These are phyloP conservation scores for Leccinum uliginosum DNA, from an alignment of 768 basidiomycete genomes.

Conservation along the genomic window DNA sequence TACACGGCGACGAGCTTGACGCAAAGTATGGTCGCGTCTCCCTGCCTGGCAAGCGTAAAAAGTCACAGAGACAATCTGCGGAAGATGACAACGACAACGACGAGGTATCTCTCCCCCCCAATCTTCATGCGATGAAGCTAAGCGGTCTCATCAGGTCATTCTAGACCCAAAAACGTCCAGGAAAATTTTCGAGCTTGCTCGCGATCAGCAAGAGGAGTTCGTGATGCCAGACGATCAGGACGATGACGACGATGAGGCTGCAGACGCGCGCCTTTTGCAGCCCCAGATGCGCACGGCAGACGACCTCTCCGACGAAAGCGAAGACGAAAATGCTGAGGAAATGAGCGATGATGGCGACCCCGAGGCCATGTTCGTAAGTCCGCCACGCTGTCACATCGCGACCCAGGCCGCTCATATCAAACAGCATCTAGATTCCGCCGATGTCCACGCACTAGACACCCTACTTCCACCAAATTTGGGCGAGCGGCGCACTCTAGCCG, in stretches of 20 bases:
- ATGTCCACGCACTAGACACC: conserved; percentile 81
- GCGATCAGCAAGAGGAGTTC: conserved; percentile 89
- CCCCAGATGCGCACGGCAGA: conserved; percentile 29
- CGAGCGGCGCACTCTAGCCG: conserved; percentile 85
- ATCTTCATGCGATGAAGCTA: not conserved
- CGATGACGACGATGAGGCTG: conserved; percentile 32
- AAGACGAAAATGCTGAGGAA: conserved; percentile 30
- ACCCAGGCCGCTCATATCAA: conserved; percentile 4
- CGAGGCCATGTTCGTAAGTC: conserved; percentile 59
- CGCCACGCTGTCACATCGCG: not conserved
- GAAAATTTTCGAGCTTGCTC: conserved; percentile 88
- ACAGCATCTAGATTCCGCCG: conserved; percentile 87
- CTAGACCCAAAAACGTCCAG: conserved; percentile 79
- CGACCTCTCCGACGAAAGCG: conserved; percentile 58
- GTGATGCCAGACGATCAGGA: conserved; percentile 59
- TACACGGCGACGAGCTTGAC: conserved; percentile 71
- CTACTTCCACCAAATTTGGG: conserved; percentile 71
- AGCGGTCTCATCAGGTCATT: conserved; percentile 44
- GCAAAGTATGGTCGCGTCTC: conserved; percentile 78
- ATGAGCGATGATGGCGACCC: conserved; percentile 34
- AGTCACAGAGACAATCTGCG: conserved; percentile 41
- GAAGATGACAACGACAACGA: conserved; percentile 48
- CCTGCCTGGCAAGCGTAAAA: conserved; percentile 71
- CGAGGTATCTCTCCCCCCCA: conserved; percentile 42
- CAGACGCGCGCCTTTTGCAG: conserved; percentile 26